Evolutionary conservation across 257 asterid species (phyloP).

Genomic region (Ballota nigra): DNA sequence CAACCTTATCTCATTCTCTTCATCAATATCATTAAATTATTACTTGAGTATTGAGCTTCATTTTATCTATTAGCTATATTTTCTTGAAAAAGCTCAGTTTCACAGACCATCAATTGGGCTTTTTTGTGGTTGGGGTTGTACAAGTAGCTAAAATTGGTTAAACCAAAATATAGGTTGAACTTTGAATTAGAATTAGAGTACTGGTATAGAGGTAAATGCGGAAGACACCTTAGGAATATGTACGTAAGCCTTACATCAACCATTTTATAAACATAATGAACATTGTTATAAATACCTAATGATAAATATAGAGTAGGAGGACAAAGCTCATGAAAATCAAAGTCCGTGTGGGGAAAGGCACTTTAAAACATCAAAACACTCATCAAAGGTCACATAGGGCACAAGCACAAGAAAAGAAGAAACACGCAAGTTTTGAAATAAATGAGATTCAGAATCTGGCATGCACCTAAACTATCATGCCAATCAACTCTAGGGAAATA

Average conservation of each 20-base stretch:
- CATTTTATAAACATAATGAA: neutral
- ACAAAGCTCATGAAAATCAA: neutral
- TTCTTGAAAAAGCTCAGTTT: neutral
- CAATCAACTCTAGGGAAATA: conserved; percentile 1
- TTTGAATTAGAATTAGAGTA: neutral
- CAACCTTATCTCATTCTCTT: conserved; percentile 14
- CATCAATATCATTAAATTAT: neutral
- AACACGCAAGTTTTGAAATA: neutral
- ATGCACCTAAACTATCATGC: conserved; percentile 18
- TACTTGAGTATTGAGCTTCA: neutral
- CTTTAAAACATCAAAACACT: neutral
- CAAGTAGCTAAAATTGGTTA: neutral
- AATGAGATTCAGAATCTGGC: conserved; percentile 11
- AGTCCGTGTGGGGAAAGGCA: neutral
- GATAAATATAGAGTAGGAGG: neutral
- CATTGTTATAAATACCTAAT: neutral
- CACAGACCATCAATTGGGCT: neutral
- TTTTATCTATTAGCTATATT: conserved; percentile 8
- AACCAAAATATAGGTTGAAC: neutral
- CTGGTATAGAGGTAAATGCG: conserved; percentile 5
- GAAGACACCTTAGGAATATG: conserved; percentile 7
- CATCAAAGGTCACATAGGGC: conserved; percentile 12
- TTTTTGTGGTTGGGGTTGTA: neutral
- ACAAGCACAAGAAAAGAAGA: conserved; percentile 8
- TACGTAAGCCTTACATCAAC: neutral